Percentiles rank a stretch among this genome's conserved stretches.
Conservation (phyloP, 805 yeast species). For the Starmerella scarabaei region DNA sequence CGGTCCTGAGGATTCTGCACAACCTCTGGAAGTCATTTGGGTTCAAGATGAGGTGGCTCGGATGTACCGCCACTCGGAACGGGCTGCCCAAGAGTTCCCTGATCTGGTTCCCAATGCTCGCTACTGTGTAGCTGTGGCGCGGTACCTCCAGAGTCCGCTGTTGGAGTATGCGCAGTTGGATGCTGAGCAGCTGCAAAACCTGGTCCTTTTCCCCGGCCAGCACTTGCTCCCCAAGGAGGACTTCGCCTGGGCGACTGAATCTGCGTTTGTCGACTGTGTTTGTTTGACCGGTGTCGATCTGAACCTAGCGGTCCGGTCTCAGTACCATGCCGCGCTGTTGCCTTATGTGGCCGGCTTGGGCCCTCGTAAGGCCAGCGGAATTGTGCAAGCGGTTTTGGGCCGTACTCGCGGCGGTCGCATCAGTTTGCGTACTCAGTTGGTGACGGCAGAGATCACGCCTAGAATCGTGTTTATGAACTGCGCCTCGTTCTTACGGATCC, state of each 20-base stretch:
- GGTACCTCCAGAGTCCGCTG: constrained; percentile 87
- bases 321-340: constrained; percentile 54
- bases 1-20: constrained; percentile 25
- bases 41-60: constrained; percentile 90
- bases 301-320: constrained; percentile 71
- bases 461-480: constrained; percentile 81
- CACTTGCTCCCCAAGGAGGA: constrained; percentile 50
- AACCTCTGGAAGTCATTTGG: constrained; percentile 54
- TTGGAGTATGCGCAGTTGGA: constrained; percentile 74
- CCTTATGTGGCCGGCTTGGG: constrained; percentile 87
- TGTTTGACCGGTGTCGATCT: constrained; percentile 89
- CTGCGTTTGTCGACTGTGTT: constrained; percentile 78
- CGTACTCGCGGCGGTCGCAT: constrained; percentile 44
- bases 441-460: constrained; percentile 65
- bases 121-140: constrained; percentile 79
- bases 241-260: constrained; percentile 53
- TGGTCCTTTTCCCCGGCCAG: constrained; percentile 58
- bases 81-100: constrained; percentile 67
- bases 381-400: constrained; percentile 65
- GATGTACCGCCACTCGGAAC: constrained; percentile 63
- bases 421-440: constrained; percentile 62
- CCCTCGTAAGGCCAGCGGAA: constrained; percentile 83
- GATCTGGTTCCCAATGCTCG: constrained; percentile 69
- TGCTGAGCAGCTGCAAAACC: constrained; percentile 49
- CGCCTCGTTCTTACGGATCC: constrained; percentile 77